Base-by-base conservation (phyloP, 2,329 filamentous ascomycete species). In the Cladorrhinum sp. region DNA sequence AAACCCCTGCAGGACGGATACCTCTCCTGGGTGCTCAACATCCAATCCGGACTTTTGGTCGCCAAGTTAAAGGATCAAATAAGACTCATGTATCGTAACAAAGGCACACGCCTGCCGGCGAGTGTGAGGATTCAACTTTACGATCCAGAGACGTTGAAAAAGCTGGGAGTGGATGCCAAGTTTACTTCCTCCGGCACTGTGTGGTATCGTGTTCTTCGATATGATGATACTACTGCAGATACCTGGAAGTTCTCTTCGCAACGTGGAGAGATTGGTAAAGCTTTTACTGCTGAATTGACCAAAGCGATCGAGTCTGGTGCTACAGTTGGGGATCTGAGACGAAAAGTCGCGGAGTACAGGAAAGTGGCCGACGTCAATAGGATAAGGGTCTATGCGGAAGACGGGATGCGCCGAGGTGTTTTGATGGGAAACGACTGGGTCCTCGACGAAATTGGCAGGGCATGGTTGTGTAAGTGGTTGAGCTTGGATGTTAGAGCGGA, bases 351-450 rank as follows among this genome's bases (percentile, higher is more conserved):
- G 4, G 53, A 65, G 2, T 36, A 63, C 13, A 60, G 74, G 24
- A 57, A 49, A n/a, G 52, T 73, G 12, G 54, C 64, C 4, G 66
- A 73, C 50, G 48, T 66, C 0, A 66, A 70, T 25, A 65, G 73
- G 20, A 60, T 77, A 13, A 62, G 70, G 1, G 59, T 77, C 3
- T 59, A 65, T 18, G 70, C 70, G 2, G 50, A 66, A 3, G 73
- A 69, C 4, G 75, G 75, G 2, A 59, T 73, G 23, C 65, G 16
- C 66, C 67, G 2, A 70, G 72, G 4, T 57, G 66, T 0, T 36
- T 76, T 3, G 67, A 72, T 10, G 29, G 75, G 75, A 12, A 67
- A 70, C 23, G 65, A 63, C 52, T 77, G 75, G 75, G 67, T 71
- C 36, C 61, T 67, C 2, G 60, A 64, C 9, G 69, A 68, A 23